Evolutionary conservation across 2,329 filamentous ascomycete species (phyloP), one percentile per base, ranked within the genome.

Genomic region (Tolypocladium tropicale): DNA sequence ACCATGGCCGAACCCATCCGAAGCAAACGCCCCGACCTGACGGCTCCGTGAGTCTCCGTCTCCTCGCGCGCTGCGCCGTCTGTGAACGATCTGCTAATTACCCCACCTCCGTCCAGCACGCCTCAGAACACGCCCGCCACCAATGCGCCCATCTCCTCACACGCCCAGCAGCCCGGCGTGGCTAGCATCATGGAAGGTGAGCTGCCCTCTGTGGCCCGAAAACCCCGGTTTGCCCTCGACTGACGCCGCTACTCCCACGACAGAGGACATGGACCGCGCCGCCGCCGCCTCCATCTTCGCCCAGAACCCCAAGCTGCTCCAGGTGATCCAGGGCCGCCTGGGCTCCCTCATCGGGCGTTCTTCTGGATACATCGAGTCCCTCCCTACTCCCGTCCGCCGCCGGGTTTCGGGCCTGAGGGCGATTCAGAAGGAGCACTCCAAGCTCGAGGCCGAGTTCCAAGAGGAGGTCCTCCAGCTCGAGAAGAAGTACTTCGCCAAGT

Each of bases 401-500:
- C 92, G 94, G 70, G 93, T 99, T 62, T 86, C 92, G 60, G 95
- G 94, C 64, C 82, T 99, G 60, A 96, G 97, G 79, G 95, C 93
- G 64, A 91, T 99, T 65, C 94, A 99, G 77, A 96, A 96, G 77
- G 92, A 97, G 68, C 94, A 99, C 78, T 90, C 93, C 59, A 96
- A 97, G 78, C 86, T 99, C 66, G 95, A 99, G 80, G 90, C 91
- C 55, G 88, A 96, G 76, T 97, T 99, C 76, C 95, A 99, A 74
- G 92, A 97, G 75, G 95, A 97, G 77, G 92, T 99, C 60, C 83
- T 99, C 57, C 87, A 96, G 74, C 84, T 99, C 32, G 94, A 99
- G 82, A 99, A 99, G 84, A 96, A 96, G 78, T 99, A 96, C 77
- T 97, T 97, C 67, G 90, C 89, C 76, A 97, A 97, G 78, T 99